These are phyloP conservation scores for Amylocarpus encephaloides DNA, from an alignment of 2,329 filamentous ascomycete genomes.

Conservation along the genomic window DNA sequence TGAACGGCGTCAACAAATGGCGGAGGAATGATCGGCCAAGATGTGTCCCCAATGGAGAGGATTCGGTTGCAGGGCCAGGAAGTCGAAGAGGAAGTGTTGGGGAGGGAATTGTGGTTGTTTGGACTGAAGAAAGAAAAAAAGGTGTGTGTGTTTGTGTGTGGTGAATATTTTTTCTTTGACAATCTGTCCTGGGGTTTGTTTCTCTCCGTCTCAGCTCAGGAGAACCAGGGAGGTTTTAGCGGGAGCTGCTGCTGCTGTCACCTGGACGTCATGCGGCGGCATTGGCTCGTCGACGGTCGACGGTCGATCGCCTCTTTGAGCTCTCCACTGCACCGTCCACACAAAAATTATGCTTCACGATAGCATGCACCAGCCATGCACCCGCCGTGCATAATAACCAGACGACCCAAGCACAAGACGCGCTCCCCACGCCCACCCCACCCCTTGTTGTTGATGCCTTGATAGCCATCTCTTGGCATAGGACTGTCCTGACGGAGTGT, in stretches of 20 bases:
- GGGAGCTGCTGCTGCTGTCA: neutral
- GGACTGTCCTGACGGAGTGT: too few species aligned
- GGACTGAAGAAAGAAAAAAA: neutral
- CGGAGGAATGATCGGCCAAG: neutral
- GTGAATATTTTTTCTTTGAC: too few species aligned
- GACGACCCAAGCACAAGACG: neutral
- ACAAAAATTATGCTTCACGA: constrained; percentile 4
- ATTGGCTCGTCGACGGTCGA: too few species aligned
- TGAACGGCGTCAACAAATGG: neutral
- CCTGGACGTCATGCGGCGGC: constrained; percentile 1
- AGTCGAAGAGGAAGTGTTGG: neutral
- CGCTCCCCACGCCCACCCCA: neutral
- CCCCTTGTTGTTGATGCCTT: neutral
- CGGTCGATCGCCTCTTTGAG: neutral
- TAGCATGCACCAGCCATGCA: constrained; percentile 1
- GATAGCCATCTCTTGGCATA: too few species aligned
- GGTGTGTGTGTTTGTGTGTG: too few species aligned
- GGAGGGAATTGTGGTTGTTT: neutral
- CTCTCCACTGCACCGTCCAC: neutral
- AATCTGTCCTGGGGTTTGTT: neutral
- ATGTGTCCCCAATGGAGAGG: neutral
- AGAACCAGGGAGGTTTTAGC: constrained; percentile 5
- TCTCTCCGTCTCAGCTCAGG: constrained; percentile 3
- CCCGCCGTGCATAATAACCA: neutral
- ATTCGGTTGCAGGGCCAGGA: neutral